A percentile compares a stretch with the other conserved stretches of the same genome.
phyloP scores from a whole-genome alignment of 2,329 filamentous ascomycete species.

The Fusarium illudens region DNA sequence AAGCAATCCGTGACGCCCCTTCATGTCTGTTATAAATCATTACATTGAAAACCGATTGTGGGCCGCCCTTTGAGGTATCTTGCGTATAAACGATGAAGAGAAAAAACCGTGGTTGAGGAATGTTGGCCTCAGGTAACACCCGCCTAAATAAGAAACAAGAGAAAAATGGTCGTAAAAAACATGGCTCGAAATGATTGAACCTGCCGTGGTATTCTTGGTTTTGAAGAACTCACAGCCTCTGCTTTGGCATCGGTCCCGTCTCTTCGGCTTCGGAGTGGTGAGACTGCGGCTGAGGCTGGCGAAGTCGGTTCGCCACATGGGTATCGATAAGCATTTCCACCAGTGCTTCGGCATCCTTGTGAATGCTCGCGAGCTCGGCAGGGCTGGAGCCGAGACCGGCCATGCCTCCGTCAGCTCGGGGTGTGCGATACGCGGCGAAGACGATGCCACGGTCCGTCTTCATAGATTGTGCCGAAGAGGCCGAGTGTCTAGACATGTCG shows the following conservation, averaged over 20 bases:
- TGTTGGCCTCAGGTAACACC: neutral
- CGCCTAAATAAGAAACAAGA: slow-evolving; percentile 11
- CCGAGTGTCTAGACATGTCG: slow-evolving; percentile 37
- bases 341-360: slow-evolving; percentile 60
- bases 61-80: slow-evolving; percentile 44
- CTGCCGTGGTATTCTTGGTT: neutral
- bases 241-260: slow-evolving; percentile 51
- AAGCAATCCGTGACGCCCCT: slow-evolving; percentile 37
- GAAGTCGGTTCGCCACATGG: slow-evolving; percentile 52
- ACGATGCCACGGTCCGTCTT: slow-evolving; percentile 61
- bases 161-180: slow-evolving; percentile 16
- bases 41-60: slow-evolving; percentile 29
- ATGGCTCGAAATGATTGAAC: slow-evolving; percentile 6
- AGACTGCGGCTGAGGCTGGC: slow-evolving; percentile 41
- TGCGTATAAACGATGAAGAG: slow-evolving; percentile 32
- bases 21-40: slow-evolving; percentile 41
- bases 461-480: slow-evolving; percentile 35
- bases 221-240: slow-evolving; percentile 21
- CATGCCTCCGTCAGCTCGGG: slow-evolving; percentile 49
- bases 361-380: slow-evolving; percentile 56
- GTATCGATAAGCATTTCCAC: slow-evolving; percentile 63
- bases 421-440: slow-evolving; percentile 64
- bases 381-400: slow-evolving; percentile 47
- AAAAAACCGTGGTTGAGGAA: slow-evolving; percentile 9
- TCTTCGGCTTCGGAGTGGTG: slow-evolving; percentile 48